Percentiles rank a stretch among this genome's conserved stretches.
These are phyloP conservation scores for Phoenix dactylifera DNA, from an alignment of 176 grass and related monocot species.

Conservation along the genomic window DNA sequence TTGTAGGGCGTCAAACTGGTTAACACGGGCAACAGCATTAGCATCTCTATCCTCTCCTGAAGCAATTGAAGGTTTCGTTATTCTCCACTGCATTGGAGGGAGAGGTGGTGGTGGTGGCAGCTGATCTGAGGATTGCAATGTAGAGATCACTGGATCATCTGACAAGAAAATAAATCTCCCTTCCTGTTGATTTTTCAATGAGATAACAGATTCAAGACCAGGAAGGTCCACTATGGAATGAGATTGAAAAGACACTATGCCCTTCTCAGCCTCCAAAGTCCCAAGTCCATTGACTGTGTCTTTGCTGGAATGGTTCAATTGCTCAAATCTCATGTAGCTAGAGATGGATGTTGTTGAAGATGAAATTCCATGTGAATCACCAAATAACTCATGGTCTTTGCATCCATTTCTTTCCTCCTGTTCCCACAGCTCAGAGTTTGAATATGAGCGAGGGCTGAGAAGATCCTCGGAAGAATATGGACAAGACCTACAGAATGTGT, in stretches of 20 bases:
- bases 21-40: slow-evolving; percentile 17
- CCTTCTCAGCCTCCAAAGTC: slow-evolving; percentile 26
- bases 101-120: slow-evolving; percentile 83
- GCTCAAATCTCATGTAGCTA: slow-evolving; percentile 50
- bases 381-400: slow-evolving; percentile 4
- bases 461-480: slow-evolving; percentile 87
- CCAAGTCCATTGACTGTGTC: slow-evolving; percentile 32
- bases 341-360: slow-evolving; percentile 24
- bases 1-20: slow-evolving; percentile 21
- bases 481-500: slow-evolving; percentile 91
- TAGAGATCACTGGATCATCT: slow-evolving; percentile 16
- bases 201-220: slow-evolving; percentile 39
- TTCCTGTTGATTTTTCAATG: slow-evolving; percentile 22
- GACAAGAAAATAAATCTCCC: slow-evolving; percentile 16
- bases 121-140: slow-evolving; percentile 27
- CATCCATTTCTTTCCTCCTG: slow-evolving; percentile 46
- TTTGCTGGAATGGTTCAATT: slow-evolving; percentile 40
- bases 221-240: slow-evolving; percentile 38
- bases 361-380: slow-evolving; percentile 18
- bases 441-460: slow-evolving; percentile 62
- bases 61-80: slow-evolving; percentile 34
- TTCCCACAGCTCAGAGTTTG: slow-evolving; percentile 95
- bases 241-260: slow-evolving; percentile 20
- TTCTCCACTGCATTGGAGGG: slow-evolving; percentile 92
- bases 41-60: slow-evolving; percentile 28